Conservation (phyloP, 2,329 filamentous ascomycete genomes). For the Cladosporium oxysporum region DNA sequence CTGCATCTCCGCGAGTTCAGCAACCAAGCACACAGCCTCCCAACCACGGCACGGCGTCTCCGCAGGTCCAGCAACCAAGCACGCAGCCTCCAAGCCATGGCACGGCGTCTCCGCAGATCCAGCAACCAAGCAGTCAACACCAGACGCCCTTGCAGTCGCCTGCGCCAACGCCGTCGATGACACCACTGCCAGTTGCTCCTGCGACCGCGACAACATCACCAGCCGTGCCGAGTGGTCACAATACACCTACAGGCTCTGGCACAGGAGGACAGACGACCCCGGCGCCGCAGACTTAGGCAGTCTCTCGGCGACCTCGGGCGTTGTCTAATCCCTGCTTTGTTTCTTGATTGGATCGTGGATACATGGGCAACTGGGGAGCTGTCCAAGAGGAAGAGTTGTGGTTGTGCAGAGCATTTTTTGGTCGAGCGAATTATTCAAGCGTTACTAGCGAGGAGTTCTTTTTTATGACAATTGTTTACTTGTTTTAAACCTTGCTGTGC, state of each 20-base stretch:
- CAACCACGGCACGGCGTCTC: neutral
- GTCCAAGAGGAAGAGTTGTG: neutral
- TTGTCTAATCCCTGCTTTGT: neutral
- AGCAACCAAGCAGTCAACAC: slow-evolving; percentile 4
- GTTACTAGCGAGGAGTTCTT: slow-evolving; percentile 1
- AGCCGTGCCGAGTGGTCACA: neutral
- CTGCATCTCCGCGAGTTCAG: neutral
- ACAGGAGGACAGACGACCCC: neutral
- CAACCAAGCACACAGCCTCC: slow-evolving; percentile 2
- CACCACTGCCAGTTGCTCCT: neutral
- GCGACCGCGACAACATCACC: neutral
- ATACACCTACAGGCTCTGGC: neutral
- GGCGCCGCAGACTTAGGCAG: neutral
- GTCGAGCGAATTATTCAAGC: neutral
- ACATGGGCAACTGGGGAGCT: neutral
- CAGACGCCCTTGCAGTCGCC: neutral
- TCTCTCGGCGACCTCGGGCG: neutral
- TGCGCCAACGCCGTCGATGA: slow-evolving; percentile 1
- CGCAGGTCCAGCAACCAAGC: slow-evolving; percentile 3
- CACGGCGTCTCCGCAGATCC: neutral
- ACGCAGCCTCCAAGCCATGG: neutral
- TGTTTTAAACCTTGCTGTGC: neutral
- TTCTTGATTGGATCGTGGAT: neutral
- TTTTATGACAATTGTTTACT: neutral
- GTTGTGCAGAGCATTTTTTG: neutral